Percentiles rank a stretch among this genome's conserved stretches.
These are phyloP conservation scores for Fusarium pininemorale DNA, from an alignment of 2,329 filamentous ascomycete species.

Conservation along the genomic window DNA sequence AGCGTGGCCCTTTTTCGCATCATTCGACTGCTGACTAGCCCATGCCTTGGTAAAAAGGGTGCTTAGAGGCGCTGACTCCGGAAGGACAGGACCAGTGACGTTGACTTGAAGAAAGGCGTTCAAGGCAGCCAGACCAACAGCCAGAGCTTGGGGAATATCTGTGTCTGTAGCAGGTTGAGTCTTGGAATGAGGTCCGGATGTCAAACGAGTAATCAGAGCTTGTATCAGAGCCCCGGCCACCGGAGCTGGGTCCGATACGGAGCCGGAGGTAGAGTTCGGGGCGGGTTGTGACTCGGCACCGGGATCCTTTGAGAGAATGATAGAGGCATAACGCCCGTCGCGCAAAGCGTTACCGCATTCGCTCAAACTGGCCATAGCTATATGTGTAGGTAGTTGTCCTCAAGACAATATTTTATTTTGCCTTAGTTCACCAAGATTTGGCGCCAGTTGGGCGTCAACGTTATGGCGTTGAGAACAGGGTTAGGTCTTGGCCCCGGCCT, in stretches of 20 bases:
- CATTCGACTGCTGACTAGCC: slow-evolving; percentile 18
- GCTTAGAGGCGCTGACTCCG: slow-evolving; percentile 45
- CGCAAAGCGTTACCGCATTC: slow-evolving; percentile 37
- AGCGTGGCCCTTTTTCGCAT: slow-evolving; percentile 41
- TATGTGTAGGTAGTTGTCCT: background rate
- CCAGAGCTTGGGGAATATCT: slow-evolving; percentile 30
- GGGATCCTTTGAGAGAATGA: slow-evolving; percentile 32
- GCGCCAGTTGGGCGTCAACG: slow-evolving; percentile 22
- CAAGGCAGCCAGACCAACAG: slow-evolving; percentile 56
- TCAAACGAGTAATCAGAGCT: slow-evolving; percentile 26
- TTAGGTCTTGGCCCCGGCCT: slow-evolving; percentile 34
- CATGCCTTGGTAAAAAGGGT: slow-evolving; percentile 54
- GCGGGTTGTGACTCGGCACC: slow-evolving; percentile 18
- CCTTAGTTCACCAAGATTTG: background rate
- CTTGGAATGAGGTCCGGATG: slow-evolving; percentile 1
- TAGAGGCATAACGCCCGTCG: slow-evolving; percentile 36
- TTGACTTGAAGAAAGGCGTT: slow-evolving; percentile 86
- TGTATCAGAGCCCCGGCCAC: slow-evolving; percentile 34
- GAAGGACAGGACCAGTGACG: slow-evolving; percentile 85
- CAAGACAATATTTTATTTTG: background rate
- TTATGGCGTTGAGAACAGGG: slow-evolving; percentile 24
- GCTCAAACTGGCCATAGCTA: background rate
- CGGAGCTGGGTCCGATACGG: slow-evolving; percentile 36
- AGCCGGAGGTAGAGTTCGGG: slow-evolving; percentile 29
- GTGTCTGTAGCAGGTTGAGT: background rate